A percentile compares a stretch with the other conserved stretches of the same genome.
These are phyloP conservation scores for Phialophora macrospora DNA, from an alignment of 2,329 filamentous ascomycete genomes.

Conservation along the genomic window DNA sequence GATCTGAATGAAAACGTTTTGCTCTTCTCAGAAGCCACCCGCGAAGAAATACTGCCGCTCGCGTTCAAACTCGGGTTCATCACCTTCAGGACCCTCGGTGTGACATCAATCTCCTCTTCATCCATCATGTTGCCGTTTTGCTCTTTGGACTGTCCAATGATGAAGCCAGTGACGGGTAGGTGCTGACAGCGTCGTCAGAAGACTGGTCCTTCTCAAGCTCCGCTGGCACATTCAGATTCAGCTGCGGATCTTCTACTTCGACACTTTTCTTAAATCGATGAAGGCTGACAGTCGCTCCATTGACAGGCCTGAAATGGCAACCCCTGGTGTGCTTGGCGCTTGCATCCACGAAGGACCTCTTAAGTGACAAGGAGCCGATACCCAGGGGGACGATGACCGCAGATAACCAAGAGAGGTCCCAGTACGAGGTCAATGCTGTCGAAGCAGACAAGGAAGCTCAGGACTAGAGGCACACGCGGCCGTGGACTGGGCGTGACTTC, in stretches of 20 bases:
- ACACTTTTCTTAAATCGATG: neutral
- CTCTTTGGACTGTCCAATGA: neutral
- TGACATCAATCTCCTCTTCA: constrained; percentile 20
- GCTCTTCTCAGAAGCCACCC: constrained; percentile 6
- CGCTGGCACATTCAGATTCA: neutral
- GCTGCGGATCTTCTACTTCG: neutral
- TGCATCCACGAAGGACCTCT: neutral
- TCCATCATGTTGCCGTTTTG: constrained; percentile 11
- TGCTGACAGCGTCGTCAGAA: neutral
- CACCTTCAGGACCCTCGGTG: constrained; percentile 26
- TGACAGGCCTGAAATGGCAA: neutral
- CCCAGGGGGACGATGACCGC: neutral
- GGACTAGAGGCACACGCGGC: neutral
- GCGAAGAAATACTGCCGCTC: constrained; percentile 17
- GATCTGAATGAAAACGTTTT: constrained; percentile 24
- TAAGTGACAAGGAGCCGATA: neutral
- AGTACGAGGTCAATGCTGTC: neutral
- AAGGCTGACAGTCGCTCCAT: neutral
- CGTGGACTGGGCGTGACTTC: neutral
- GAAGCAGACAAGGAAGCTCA: neutral
- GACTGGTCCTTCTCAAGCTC: neutral
- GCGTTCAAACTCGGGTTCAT: constrained; percentile 13
- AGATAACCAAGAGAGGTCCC: neutral
- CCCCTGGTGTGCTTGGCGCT: neutral
- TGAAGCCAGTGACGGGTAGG: neutral